These are phyloP conservation scores for Candida orba DNA, from an alignment of 805 yeast genomes.

Conservation along the genomic window DNA sequence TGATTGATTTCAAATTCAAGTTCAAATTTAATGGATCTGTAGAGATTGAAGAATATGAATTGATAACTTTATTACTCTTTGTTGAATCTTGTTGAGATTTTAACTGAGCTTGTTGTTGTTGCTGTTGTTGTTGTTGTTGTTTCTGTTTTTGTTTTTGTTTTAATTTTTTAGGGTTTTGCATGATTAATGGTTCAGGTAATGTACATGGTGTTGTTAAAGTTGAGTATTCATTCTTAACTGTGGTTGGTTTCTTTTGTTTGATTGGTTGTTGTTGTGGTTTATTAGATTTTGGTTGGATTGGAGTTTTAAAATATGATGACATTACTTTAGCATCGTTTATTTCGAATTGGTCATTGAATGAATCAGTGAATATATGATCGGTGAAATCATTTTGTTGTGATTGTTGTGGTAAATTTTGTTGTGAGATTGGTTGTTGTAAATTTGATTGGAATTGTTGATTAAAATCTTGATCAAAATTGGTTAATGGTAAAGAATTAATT, in stretches of 20 bases:
- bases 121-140: neutral
- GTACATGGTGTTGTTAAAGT: neutral
- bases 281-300: neutral
- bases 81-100: too few species aligned
- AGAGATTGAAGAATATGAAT: neutral
- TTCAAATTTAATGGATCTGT: conserved; percentile 7
- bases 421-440: neutral
- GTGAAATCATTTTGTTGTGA: neutral
- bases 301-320: conserved; percentile 1
- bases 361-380: neutral
- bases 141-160: conserved; percentile 2
- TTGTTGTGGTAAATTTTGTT: neutral
- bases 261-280: neutral
- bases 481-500: conserved; percentile 3
- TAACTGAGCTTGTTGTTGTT: neutral
- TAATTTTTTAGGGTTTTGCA: conserved; percentile 1
- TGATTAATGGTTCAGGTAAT: conserved; percentile 4
- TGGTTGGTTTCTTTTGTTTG: too few species aligned
- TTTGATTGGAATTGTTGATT: neutral
- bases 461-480: conserved; percentile 3
- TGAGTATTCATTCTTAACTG: neutral
- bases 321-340: neutral
- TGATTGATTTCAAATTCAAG: neutral
- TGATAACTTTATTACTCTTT: too few species aligned
- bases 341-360: neutral